Evolutionary conservation across 2,329 filamentous ascomycete genomes (phyloP), one percentile per base, ranked within the genome.

Genomic region (Aspergillus cejpii): DNA sequence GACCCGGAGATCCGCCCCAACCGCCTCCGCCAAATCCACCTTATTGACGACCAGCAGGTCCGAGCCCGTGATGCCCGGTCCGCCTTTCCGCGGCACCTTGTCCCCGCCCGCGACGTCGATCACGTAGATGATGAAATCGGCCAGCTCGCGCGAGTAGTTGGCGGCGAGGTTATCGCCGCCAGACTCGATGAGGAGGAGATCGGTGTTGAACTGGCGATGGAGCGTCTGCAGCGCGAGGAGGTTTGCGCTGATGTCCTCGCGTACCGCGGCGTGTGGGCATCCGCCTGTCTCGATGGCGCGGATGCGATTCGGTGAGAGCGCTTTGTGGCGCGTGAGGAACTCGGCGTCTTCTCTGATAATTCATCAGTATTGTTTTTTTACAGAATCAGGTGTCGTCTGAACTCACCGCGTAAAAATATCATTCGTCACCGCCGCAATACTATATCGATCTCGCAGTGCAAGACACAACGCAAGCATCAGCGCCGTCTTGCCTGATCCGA

Each of bases 51-150:
- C 79, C 53, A 98, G 70, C 66, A 98, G 66, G 62, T 98, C 92
- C 58, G 86, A 92, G 72, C 96, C 91, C 4, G 92, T 98, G 65
- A 98, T 98, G 1, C 92, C 92, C 0, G 92, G 92, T 0, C 92
- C 92, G 21, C 92, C 92, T 73, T 98, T 98, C 21, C 92, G 74
- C 0, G 92, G 92, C 40, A 98, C 84, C 78, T 98, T 98, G 69
- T 98, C 92, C 10, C 92, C 92, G 17, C 92, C 92, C 44, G 83
- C 86, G 14, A 98, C 92, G 68, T 98, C 92, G 58, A 98, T 97
- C 23, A 98, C 92, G 66, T 98, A 98, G 70, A 98, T 84, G 69
- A 98, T 98, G 66, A 86, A 98, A 68, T 98, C 92, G 1, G 92
- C 92, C 54, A 98, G 75, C 70, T 98, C 92, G 46, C 92, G 79